Conservation (phyloP, 306 rosid species). For the Macrotyloma uniflorum region DNA sequence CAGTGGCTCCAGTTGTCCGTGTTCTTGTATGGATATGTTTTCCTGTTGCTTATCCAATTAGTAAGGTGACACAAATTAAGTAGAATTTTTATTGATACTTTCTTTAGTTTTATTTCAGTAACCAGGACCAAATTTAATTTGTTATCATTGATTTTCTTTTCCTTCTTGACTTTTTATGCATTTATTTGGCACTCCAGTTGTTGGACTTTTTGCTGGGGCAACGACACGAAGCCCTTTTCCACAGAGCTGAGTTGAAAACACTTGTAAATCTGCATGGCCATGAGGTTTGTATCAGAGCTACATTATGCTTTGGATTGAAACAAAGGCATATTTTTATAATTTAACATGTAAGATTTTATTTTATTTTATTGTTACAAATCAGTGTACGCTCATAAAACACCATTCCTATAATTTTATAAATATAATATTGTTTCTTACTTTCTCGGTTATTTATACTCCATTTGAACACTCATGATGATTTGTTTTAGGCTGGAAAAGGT, state of each 20-base stretch:
- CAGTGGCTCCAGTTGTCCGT: slow-evolving; percentile 83
- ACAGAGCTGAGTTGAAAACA: slow-evolving; percentile 95
- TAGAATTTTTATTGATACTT: neutral
- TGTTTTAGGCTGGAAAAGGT: slow-evolving; percentile 93
- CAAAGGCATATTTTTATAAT: neutral
- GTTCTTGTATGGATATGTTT: slow-evolving; percentile 83
- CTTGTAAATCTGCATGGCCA: slow-evolving; percentile 90
- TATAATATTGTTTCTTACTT: too few relatives aligned
- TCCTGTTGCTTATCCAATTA: slow-evolving; percentile 89
- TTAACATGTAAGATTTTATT: too few relatives aligned
- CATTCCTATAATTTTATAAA: too few relatives aligned
- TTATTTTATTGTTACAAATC: too few relatives aligned
- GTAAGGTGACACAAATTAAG: slow-evolving; percentile 65
- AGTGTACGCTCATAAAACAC: too few relatives aligned
- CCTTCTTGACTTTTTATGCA: neutral
- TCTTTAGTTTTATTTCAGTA: neutral
- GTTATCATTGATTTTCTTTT: slow-evolving; percentile 1
- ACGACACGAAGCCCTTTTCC: slow-evolving; percentile 74
- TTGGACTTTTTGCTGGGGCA: slow-evolving; percentile 81
- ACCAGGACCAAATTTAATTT: neutral
- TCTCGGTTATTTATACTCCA: neutral
- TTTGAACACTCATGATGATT: slow-evolving; percentile 55
- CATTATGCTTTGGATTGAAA: neutral
- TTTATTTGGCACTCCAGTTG: slow-evolving; percentile 49
- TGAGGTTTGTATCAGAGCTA: slow-evolving; percentile 65